Evolutionary conservation across 2,329 filamentous ascomycete species (phyloP), one percentile per base, ranked within the genome.

Genomic region (Colletotrichum lindemuthianum): DNA sequence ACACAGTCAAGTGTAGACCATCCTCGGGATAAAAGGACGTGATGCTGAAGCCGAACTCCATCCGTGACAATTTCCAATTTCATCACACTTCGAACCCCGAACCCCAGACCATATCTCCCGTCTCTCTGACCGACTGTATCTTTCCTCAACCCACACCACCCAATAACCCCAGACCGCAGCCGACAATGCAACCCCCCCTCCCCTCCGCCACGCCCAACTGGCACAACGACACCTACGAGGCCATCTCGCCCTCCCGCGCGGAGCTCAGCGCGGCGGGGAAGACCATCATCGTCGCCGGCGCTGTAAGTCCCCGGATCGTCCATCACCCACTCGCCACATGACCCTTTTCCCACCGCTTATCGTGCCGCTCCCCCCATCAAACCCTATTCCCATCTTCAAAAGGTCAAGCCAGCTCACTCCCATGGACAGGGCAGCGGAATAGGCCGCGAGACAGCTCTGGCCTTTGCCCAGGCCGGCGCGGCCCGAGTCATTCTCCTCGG

Each of bases 201-300:
- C 47, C 72, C 71, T 40, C 59, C 70, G 33, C 53, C 45, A 65
- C 61, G 50, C 58, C 61, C 6, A 65, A 58, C 12, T 65, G 61
- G 61, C 78, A 80, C 68, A 72, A 63, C 0, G 67, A 69, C n/a
- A 68, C 76, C 0, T 83, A 83, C 64, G 69, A 75, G 0, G 68
- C 72, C 65, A 80, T 83, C 65, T 76, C 73, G 0, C 74, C 79
- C 2, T 51, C 67, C 0, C 73, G 75, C 0, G 74, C 77, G 0
- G 75, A 78, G 65, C 68, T 82, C 8, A 78, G 72, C 9, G 79
- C 83, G 53, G 70, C 72, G 4, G 80, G 80, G 32, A 73, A 74
- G 36, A 88, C 83, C 0, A 85, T 90, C 7, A 78, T 92, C 10
- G 86, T 93, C 71, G 89, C 87, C 1, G 90, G 90, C 43, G 61